Conservation (phyloP, 1,139 yeast species). For the Arxiozyma slooffiae region DNA sequence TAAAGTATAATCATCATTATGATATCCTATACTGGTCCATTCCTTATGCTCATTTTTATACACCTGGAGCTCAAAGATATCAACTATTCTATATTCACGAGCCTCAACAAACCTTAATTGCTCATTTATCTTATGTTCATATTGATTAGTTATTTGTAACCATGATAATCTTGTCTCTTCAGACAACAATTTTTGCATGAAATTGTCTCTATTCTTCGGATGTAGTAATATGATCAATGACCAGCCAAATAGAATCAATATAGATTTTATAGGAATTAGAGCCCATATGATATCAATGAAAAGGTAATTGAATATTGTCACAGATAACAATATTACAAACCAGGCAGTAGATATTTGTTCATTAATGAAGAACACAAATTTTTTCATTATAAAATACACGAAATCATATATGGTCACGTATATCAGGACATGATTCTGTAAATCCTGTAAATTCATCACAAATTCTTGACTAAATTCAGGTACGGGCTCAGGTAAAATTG, state of each 20-base stretch:
- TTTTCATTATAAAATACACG: constrained; percentile 39
- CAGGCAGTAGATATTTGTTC: constrained; percentile 53
- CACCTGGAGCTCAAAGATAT: constrained; percentile 63
- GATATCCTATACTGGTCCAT: constrained; percentile 52
- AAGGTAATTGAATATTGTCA: constrained; percentile 30
- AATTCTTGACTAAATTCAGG: constrained; percentile 65
- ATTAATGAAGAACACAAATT: constrained; percentile 56
- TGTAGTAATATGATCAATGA: constrained; percentile 38
- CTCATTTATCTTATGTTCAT: constrained; percentile 35
- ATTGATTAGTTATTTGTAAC: constrained; percentile 37
- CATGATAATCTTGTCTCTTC: constrained; percentile 52
- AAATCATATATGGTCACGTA: constrained; percentile 59
- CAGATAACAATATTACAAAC: constrained; percentile 34
- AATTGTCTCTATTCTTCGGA: constrained; percentile 38
- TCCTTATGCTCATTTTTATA: constrained; percentile 41
- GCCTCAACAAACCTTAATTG: constrained; percentile 32
- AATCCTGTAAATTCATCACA: constrained; percentile 74
- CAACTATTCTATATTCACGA: constrained; percentile 38
- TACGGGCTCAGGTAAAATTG: constrained; percentile 60
- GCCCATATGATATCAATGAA: constrained; percentile 26
- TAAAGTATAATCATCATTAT: constrained; percentile 45
- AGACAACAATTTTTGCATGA: constrained; percentile 41
- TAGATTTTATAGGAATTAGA: constrained; percentile 34
- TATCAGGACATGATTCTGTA: constrained; percentile 72
- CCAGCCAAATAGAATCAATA: constrained; percentile 44